Conservation (phyloP, 2,329 filamentous ascomycete genomes). For the Tolypocladium pustulatum region DNA sequence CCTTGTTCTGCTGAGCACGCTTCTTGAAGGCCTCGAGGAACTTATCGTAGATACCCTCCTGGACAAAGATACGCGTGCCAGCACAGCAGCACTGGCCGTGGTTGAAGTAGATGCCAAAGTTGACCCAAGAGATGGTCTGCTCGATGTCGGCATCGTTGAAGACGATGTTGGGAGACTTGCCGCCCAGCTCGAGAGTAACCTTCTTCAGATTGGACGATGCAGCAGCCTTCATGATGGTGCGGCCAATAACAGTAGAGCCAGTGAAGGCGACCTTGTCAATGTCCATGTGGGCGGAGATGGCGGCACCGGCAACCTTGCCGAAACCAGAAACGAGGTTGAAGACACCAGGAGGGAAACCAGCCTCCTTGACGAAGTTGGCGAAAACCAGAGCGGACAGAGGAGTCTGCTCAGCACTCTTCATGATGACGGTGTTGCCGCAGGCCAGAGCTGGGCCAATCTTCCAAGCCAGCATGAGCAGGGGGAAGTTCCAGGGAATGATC, state of each 20-base stretch:
- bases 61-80: constrained; percentile 75
- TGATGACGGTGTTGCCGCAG: constrained; percentile 60
- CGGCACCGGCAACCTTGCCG: constrained; percentile 68
- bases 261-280: constrained; percentile 80
- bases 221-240: constrained; percentile 71
- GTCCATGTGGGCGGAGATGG: constrained; percentile 66
- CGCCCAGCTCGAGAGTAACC: constrained; percentile 69
- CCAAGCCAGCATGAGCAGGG: constrained; percentile 71
- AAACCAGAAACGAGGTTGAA: constrained; percentile 70
- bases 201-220: constrained; percentile 72
- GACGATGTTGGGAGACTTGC: constrained; percentile 74
- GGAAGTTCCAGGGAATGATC: constrained; percentile 87
- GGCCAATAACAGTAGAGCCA: constrained; percentile 63
- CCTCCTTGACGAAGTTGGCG: constrained; percentile 57
- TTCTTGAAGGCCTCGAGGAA: constrained; percentile 74
- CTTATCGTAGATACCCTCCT: constrained; percentile 80
- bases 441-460: constrained; percentile 69
- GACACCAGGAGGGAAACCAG: constrained; percentile 69
- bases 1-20: constrained; percentile 61
- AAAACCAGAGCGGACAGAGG: constrained; percentile 59
- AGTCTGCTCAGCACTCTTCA: constrained; percentile 71
- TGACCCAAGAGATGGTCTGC: constrained; percentile 68
- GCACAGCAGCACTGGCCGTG: constrained; percentile 61
- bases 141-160: constrained; percentile 71
- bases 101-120: constrained; percentile 58